Evolutionary conservation across 495 filamentous ascomycete genomes (phyloP), one percentile per base, ranked within the genome.

Genomic region (Diplogelasinospora grovesii): DNA sequence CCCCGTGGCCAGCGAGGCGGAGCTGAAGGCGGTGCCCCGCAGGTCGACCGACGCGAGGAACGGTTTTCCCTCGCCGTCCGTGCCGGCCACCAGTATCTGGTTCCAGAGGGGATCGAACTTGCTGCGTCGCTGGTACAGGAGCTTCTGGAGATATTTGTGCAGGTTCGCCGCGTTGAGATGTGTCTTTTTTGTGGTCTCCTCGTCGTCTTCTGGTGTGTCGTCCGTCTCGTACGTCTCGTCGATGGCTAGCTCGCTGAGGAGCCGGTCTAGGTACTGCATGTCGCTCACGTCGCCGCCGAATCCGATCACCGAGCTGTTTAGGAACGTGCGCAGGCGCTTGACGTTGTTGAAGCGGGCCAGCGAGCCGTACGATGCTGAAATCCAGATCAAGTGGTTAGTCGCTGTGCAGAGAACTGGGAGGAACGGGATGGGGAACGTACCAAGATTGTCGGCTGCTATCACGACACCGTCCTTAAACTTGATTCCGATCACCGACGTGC

Each of bases 41-140:
- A 98, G 73, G 71, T 98, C 93, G 27, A 86, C 87, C 33, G 76
- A 83, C 39, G 84, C 88, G 27, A 97, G 72, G 77, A 93, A 97
- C 7, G 92, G 92, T 61, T 85, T 78, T 26, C 70, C 73, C 19
- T 83, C 71, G 29, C 72, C 78, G 65, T 95, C 89, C 50, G 94
- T 72, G 3, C 92, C 92, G 32, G 83, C 88, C 27, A 98, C 85
- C 11, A 98, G 78, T 13, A 97, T 72, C 52, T 84, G 77, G 64
- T 98, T 98, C 92, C 92, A 98, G 28, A 98, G 77, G 7, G 93
- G 93, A 72, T 98, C 87, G 74, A 98, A 89, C 51, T 95, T 82
- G 47, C 83, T 83, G 43, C 92, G 89, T 15, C 92, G 85, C 62
- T 82, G 81, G 76, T 98, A 98, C 62, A 98, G 74, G 36, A 96